Conservation (phyloP, 2,329 filamentous ascomycete genomes). For the Tympanopsis confertula region DNA sequence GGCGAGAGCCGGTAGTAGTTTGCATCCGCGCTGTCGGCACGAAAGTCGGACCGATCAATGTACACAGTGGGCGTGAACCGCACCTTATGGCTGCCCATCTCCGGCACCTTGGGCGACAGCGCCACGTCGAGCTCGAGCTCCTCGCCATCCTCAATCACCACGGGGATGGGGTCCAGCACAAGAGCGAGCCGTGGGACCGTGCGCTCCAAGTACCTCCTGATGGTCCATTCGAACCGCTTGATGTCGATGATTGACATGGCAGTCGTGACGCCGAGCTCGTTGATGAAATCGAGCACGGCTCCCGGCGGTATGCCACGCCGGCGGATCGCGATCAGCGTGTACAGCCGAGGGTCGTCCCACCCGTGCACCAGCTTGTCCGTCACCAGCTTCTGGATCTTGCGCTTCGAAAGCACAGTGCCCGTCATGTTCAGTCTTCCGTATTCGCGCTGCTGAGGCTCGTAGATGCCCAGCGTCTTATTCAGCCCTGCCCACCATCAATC, state of each 20-base stretch:
- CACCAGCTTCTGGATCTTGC: constrained; percentile 71
- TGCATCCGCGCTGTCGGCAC: constrained; percentile 58
- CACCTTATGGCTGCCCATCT: constrained; percentile 47
- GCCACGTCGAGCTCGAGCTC: constrained; percentile 63
- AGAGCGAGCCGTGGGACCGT: constrained; percentile 85
- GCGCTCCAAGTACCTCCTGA: constrained; percentile 76
- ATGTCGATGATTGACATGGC: constrained; percentile 70
- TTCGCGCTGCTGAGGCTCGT: constrained; percentile 89
- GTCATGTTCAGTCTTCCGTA: constrained; percentile 61
- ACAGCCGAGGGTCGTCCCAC: constrained; percentile 87
- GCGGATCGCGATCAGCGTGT: constrained; percentile 73
- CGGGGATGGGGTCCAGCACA: constrained; percentile 72
- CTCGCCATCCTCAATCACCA: constrained; percentile 68
- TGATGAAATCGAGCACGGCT: constrained; percentile 79
- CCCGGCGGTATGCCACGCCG: constrained; percentile 78
- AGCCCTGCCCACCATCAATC: too few species aligned
- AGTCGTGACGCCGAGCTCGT: constrained; percentile 83
- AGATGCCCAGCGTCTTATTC: constrained; percentile 69
- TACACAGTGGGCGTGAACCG: constrained; percentile 68
- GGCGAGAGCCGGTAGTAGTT: constrained; percentile 71
- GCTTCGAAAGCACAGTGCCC: constrained; percentile 82
- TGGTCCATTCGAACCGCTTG: constrained; percentile 70
- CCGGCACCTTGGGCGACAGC: constrained; percentile 71
- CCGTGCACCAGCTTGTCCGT: constrained; percentile 64
- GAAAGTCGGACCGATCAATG: constrained; percentile 72